Evolutionary conservation across 495 filamentous ascomycete species (phyloP).

Genomic region (Lichenothelia convexa): DNA sequence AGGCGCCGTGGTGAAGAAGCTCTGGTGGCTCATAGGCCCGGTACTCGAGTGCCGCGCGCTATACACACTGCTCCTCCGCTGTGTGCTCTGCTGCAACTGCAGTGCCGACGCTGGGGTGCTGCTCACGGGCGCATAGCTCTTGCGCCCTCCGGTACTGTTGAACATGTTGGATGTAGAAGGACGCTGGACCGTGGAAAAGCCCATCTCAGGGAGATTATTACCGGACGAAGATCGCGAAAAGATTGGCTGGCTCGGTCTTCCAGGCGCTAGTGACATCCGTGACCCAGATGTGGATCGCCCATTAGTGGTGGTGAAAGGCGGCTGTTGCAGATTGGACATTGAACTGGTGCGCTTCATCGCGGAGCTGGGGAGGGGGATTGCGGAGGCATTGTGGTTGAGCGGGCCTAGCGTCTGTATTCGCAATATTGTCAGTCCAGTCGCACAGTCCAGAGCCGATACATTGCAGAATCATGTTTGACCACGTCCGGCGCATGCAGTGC

Average conservation of each 20-base stretch:
- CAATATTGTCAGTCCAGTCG: neutral
- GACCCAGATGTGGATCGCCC: conserved; percentile 64
- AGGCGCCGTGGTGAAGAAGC: conserved; percentile 78
- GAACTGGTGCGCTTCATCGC: conserved; percentile 86
- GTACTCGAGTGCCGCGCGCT: conserved; percentile 43
- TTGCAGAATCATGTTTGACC: neutral
- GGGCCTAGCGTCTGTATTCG: conserved; percentile 65
- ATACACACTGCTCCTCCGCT: conserved; percentile 78
- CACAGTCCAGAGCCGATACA: conserved; percentile 1
- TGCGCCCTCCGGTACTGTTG: conserved; percentile 40
- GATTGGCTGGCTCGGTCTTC: conserved; percentile 63
- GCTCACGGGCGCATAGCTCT: conserved; percentile 50
- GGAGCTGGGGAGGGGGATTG: conserved; percentile 83
- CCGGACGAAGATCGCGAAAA: conserved; percentile 74
- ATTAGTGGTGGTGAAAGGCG: conserved; percentile 47
- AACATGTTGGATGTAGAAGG: conserved; percentile 57
- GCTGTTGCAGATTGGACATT: conserved; percentile 46
- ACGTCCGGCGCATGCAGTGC: neutral
- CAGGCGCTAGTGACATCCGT: conserved; percentile 64
- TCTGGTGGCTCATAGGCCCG: conserved; percentile 51
- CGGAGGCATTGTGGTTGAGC: conserved; percentile 49
- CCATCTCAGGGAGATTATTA: conserved; percentile 51
- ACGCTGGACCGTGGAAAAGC: conserved; percentile 71
- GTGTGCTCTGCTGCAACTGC: conserved; percentile 25
- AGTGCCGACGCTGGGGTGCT: conserved; percentile 24